These are phyloP conservation scores for Circinella minor DNA, from an alignment of 371 early-diverging fungal species.

Conservation along the genomic window DNA sequence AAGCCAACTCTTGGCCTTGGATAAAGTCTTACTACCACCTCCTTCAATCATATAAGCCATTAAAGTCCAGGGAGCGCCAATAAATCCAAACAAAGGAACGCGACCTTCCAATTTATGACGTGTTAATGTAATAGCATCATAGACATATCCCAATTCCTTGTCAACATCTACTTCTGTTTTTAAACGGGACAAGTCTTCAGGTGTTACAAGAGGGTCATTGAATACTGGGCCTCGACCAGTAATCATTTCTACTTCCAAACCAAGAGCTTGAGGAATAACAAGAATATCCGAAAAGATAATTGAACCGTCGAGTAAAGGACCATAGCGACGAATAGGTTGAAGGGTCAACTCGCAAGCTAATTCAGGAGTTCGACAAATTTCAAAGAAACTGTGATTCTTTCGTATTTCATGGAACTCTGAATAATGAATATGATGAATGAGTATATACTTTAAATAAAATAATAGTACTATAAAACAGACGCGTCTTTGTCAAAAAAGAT, in stretches of 20 bases:
- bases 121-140: slow-evolving; percentile 93
- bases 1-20: slow-evolving; percentile 91
- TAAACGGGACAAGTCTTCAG: slow-evolving; percentile 75
- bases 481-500: neutral
- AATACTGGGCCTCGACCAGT: slow-evolving; percentile 93
- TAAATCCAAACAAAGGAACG: slow-evolving; percentile 94
- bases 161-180: slow-evolving; percentile 70
- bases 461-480: no score
- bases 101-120: slow-evolving; percentile 84
- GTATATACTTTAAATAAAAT: no score
- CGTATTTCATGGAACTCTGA: slow-evolving; percentile 89
- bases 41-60: slow-evolving; percentile 99
- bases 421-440: neutral
- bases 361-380: slow-evolving; percentile 91
- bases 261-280: slow-evolving; percentile 97
- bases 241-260: slow-evolving; percentile 93
- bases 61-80: slow-evolving; percentile 98
- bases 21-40: slow-evolving; percentile 92
- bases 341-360: slow-evolving; percentile 94
- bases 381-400: slow-evolving; percentile 90
- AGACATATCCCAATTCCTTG: slow-evolving; percentile 88
- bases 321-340: slow-evolving; percentile 95
- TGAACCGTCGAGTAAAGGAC: slow-evolving; percentile 89
- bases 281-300: slow-evolving; percentile 98
- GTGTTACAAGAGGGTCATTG: slow-evolving; percentile 79